Conservation (phyloP, 495 filamentous ascomycete genomes). For the Amorphotheca resinae region DNA sequence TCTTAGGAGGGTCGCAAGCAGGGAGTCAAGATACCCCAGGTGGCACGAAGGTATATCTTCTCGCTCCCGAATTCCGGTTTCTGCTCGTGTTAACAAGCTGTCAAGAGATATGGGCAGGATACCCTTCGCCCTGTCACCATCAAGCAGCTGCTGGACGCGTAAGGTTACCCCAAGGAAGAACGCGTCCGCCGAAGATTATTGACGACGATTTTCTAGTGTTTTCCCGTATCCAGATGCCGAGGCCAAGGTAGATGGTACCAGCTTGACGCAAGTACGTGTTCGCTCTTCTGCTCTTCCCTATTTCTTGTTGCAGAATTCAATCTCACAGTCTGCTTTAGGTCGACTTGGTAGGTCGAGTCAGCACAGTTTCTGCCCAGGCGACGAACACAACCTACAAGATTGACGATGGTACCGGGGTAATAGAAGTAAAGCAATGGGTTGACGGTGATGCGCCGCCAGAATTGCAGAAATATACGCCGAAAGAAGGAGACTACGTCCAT, state of each 20-base stretch:
- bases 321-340: constrained; percentile 34
- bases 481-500: constrained; percentile 64
- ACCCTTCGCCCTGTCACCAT: constrained; percentile 87
- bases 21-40: constrained; percentile 36
- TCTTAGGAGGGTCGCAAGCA: constrained; percentile 34
- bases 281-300: not conserved
- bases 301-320: not conserved
- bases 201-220: not conserved
- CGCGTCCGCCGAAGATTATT: not conserved
- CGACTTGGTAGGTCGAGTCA: constrained; percentile 81
- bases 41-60: constrained; percentile 19
- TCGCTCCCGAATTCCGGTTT: not conserved
- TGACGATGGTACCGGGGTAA: constrained; percentile 86
- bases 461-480: constrained; percentile 27
- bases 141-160: constrained; percentile 78
- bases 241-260: constrained; percentile 66
- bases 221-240: constrained; percentile 53
- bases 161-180: not conserved
- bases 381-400: constrained; percentile 87
- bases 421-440: constrained; percentile 90
- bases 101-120: constrained; percentile 35
- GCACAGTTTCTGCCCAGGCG: constrained; percentile 69
- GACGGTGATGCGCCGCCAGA: constrained; percentile 46
- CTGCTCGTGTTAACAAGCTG: constrained; percentile 3
- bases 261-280: constrained; percentile 38